Evolutionary conservation across 2,329 filamentous ascomycete genomes (phyloP).

Genomic region (Claviceps cyperi): DNA sequence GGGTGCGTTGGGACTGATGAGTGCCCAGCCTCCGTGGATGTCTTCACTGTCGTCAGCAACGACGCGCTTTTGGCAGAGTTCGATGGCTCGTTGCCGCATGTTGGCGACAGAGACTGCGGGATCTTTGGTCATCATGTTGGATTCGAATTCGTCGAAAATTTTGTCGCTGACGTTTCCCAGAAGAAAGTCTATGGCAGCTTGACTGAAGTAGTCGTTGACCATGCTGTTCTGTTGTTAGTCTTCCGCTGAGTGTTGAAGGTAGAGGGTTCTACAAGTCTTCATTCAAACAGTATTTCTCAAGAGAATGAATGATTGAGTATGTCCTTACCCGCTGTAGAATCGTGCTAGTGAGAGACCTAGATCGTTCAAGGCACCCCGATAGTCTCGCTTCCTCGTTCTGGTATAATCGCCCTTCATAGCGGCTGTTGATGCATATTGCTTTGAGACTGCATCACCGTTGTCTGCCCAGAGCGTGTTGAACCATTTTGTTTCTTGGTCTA

Average conservation of each 20-base stretch:
- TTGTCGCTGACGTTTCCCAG: constrained; percentile 73
- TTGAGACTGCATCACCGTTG: constrained; percentile 89
- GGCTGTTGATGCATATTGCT: constrained; percentile 89
- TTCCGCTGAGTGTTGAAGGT: not conserved
- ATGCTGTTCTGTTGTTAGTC: constrained; percentile 47
- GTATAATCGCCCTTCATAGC: constrained; percentile 97
- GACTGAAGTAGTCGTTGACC: constrained; percentile 94
- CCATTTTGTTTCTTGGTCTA: constrained; percentile 72
- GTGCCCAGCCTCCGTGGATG: constrained; percentile 76
- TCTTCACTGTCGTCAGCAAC: constrained; percentile 74
- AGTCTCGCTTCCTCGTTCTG: constrained; percentile 76
- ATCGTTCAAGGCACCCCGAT: constrained; percentile 81
- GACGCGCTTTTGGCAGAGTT: constrained; percentile 74
- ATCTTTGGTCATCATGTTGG: constrained; percentile 83
- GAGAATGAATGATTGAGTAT: not conserved
- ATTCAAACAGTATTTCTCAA: too few species aligned
- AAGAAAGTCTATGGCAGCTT: constrained; percentile 87
- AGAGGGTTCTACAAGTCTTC: too few species aligned
- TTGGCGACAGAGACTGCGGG: constrained; percentile 76
- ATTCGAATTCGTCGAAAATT: constrained; percentile 89
- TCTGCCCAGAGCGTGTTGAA: constrained; percentile 97
- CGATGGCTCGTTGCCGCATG: constrained; percentile 78
- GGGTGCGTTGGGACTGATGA: constrained; percentile 60
- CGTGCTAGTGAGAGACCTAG: constrained; percentile 75
- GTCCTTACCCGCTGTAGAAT: constrained; percentile 48